Base-by-base conservation (phyloP, 1,139 yeast species). In the Sugiyamaella paludigena region DNA sequence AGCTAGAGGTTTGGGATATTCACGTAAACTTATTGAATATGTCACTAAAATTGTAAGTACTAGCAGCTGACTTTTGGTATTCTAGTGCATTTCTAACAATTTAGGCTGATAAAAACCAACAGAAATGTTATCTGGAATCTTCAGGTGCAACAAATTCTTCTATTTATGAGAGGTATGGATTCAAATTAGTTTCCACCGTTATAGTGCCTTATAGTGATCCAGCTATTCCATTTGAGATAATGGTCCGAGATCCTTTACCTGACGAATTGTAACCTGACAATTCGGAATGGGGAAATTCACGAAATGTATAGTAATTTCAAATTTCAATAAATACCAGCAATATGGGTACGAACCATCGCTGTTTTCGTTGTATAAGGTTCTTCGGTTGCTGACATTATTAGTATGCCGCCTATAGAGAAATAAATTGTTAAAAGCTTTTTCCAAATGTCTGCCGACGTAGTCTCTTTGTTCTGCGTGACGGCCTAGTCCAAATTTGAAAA, bases 1-100 rank as follows among this genome's bases (percentile, higher is more conserved):
- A 19, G 84, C 85, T 8, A 72, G 84, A 58, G 87, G 87, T 33
- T 81, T 81, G 63, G 87, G 87, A 7, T 81, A 82, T 61, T 80
- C 76, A n/a, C 65, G 87, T 41, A 72, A 72, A 45, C 70, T 80
- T 60, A 76, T 82, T 56, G 78, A 79, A n/a, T 75, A 71, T 58
- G 77, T 80, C 76, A 80, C 79, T 55, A 64, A 69, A 28, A 69
- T 75, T 61, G 72, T 48, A 39, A 27, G 47, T 40, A 44, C 43
- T 30, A 33, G 28, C 37, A 7, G 15, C 6, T n/a, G 15, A 6
- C 28, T 19, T 19, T 4, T 29, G 28, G 15, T n/a, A 24, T 19
- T 10, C 4, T 30, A n/a, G 10, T 2, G 15, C 15, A n/a, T 24
- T 16, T 12, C 39, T 12, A 12, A 24, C 40, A 8, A 11, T 13